A percentile compares a stretch with the other conserved stretches of the same genome.
phyloP scores from a whole-genome alignment of 208 protist genomes.

The Acanthamoeba healyi region DNA sequence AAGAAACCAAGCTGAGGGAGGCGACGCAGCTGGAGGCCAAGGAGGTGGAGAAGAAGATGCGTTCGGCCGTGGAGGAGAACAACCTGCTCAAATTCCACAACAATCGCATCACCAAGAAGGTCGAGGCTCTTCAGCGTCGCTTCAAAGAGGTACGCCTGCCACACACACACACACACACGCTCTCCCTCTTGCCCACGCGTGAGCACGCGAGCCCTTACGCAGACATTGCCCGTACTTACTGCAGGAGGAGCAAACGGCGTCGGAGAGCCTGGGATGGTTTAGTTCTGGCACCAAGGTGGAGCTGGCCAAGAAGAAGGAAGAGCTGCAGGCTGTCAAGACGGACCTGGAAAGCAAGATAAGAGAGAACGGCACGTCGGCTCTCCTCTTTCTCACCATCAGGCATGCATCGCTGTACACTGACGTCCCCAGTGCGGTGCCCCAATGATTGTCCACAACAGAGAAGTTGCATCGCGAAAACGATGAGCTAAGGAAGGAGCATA shows the following conservation, averaged over 20 bases:
- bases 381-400: no score
- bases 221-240: no score
- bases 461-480: not conserved
- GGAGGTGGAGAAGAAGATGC: slow-evolving; percentile 50
- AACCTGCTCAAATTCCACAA: slow-evolving; percentile 44
- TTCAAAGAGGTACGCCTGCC: slow-evolving; percentile 60
- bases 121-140: not conserved
- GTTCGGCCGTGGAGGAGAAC: slow-evolving; percentile 3
- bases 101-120: slow-evolving; percentile 17
- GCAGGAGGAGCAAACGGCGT: not conserved
- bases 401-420: no score
- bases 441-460: no score
- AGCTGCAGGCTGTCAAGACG: not conserved
- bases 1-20: not conserved
- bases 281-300: slow-evolving; percentile 15
- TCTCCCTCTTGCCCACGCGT: no score
- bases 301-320: slow-evolving; percentile 39
- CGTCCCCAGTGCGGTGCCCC: no score
- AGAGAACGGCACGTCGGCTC: no score
- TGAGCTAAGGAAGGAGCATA: not conserved
- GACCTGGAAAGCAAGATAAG: slow-evolving; percentile 1
- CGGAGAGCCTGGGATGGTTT: slow-evolving; percentile 15
- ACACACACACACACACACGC: no score
- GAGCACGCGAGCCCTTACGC: no score
- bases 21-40: not conserved